phyloP scores from a whole-genome alignment of 2,329 filamentous ascomycete genomes.

The Ophiosphaerella herpotricha region DNA sequence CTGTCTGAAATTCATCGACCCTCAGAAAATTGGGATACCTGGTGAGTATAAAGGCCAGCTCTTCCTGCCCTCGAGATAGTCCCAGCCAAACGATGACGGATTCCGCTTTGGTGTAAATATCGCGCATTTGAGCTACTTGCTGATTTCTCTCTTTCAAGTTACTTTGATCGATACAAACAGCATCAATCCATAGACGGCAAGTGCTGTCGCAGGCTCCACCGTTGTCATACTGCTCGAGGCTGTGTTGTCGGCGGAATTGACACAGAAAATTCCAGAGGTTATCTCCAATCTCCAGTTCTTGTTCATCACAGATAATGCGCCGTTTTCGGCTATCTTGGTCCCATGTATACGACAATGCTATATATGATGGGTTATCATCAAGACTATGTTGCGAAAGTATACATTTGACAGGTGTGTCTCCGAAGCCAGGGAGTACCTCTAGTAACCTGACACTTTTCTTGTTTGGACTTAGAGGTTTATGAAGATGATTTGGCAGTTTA shows the following conservation, averaged over 20 bases:
- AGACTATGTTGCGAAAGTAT: slow-evolving; percentile 4
- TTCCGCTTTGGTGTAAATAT: neutral
- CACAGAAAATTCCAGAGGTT: slow-evolving; percentile 18
- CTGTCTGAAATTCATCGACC: neutral
- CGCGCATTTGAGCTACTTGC: slow-evolving; percentile 3
- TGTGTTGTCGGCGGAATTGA: slow-evolving; percentile 14
- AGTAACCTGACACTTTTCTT: slow-evolving; percentile 1
- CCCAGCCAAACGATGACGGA: slow-evolving; percentile 5
- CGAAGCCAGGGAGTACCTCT: neutral
- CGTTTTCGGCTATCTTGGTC: slow-evolving; percentile 9
- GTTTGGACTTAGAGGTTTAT: neutral
- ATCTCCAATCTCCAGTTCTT: slow-evolving; percentile 7
- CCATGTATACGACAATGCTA: slow-evolving; percentile 23
- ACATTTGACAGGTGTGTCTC: neutral
- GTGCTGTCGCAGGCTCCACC: neutral
- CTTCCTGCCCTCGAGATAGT: neutral
- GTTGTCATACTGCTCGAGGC: slow-evolving; percentile 4
- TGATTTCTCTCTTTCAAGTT: slow-evolving; percentile 14
- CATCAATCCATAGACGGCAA: slow-evolving; percentile 16
- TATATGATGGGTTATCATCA: slow-evolving; percentile 13
- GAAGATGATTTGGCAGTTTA: neutral
- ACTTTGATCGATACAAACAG: slow-evolving; percentile 16
- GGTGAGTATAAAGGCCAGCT: neutral
- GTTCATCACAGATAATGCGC: slow-evolving; percentile 9
- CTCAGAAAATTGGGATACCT: neutral